phyloP scores from a whole-genome alignment of 1,139 yeast genomes.

The Arxiozyma telluris region DNA sequence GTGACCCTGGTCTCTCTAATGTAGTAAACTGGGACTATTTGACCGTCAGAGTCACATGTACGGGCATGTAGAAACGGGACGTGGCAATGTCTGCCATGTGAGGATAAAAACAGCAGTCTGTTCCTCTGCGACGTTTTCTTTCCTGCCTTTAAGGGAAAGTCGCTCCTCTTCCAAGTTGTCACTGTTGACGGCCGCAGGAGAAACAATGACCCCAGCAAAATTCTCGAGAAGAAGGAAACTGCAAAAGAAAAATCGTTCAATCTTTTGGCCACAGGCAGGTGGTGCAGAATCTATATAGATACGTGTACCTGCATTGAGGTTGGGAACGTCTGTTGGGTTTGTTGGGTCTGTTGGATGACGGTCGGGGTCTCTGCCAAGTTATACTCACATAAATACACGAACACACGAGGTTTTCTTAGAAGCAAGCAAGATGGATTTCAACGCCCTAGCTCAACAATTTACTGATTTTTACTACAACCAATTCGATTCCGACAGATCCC shows the following conservation, averaged over 20 bases:
- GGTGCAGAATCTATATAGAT: not conserved
- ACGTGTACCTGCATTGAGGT: too few species aligned
- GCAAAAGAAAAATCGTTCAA: not conserved
- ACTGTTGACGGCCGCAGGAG: not conserved
- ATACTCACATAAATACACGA: not conserved
- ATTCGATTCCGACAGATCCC: conserved; percentile 86
- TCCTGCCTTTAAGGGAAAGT: too few species aligned
- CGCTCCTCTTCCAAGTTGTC: not conserved
- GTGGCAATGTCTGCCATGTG: too few species aligned
- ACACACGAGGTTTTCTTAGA: not conserved
- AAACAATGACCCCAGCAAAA: not conserved
- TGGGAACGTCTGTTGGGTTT: too few species aligned
- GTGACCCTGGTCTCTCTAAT: too few species aligned
- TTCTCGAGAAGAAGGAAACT: not conserved
- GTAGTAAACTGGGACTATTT: too few species aligned
- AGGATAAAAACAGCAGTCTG: too few species aligned
- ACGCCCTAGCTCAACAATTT: conserved; percentile 63
- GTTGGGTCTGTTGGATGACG: too few species aligned
- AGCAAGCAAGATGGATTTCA: conserved; percentile 46
- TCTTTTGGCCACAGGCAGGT: too few species aligned
- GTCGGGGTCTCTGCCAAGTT: not conserved
- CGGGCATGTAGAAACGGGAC: too few species aligned
- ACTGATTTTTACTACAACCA: conserved; percentile 92
- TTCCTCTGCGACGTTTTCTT: too few species aligned
- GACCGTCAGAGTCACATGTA: too few species aligned